Conservation (phyloP, 768 basidiomycete genomes). For the Butyriboletus loyo region DNA sequence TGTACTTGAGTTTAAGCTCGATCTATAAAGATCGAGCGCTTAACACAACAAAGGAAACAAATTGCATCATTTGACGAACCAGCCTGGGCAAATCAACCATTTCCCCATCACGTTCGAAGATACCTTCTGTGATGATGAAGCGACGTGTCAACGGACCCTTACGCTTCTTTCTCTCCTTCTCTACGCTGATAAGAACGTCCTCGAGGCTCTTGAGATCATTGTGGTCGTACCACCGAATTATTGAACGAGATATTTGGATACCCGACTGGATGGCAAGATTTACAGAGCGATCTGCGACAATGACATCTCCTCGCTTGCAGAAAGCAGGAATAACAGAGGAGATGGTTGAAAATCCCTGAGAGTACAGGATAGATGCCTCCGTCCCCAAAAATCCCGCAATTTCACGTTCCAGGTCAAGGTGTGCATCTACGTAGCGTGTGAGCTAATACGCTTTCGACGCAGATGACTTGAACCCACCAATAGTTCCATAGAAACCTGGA, state of each 20-base stretch:
- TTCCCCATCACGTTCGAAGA: slow-evolving; percentile 92
- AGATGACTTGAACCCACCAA: slow-evolving; percentile 54
- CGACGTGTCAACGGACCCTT: slow-evolving; percentile 77
- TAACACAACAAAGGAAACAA: background rate
- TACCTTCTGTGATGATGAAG: slow-evolving; percentile 96
- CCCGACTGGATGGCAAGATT: slow-evolving; percentile 97
- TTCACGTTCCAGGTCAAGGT: slow-evolving; percentile 83
- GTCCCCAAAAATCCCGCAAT: slow-evolving; percentile 90
- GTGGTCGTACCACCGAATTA: slow-evolving; percentile 94
- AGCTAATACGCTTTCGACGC: background rate
- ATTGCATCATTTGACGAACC: slow-evolving; percentile 43
- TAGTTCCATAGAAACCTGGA: slow-evolving; percentile 93
- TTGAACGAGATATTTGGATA: slow-evolving; percentile 87
- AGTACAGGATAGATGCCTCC: slow-evolving; percentile 87
- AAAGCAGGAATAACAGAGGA: slow-evolving; percentile 96
- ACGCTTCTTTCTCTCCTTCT: slow-evolving; percentile 87
- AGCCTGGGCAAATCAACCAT: slow-evolving; percentile 92
- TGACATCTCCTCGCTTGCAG: slow-evolving; percentile 95
- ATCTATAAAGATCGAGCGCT: slow-evolving; percentile 50
- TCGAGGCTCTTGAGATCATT: slow-evolving; percentile 91
- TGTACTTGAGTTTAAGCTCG: slow-evolving; percentile 92
- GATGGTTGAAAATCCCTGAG: slow-evolving; percentile 89
- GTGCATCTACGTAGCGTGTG: slow-evolving; percentile 63
- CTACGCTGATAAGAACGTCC: slow-evolving; percentile 76
- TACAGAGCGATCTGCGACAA: slow-evolving; percentile 96